Evolutionary conservation across 495 filamentous ascomycete species (phyloP).

Genomic region (Viridothelium virens): DNA sequence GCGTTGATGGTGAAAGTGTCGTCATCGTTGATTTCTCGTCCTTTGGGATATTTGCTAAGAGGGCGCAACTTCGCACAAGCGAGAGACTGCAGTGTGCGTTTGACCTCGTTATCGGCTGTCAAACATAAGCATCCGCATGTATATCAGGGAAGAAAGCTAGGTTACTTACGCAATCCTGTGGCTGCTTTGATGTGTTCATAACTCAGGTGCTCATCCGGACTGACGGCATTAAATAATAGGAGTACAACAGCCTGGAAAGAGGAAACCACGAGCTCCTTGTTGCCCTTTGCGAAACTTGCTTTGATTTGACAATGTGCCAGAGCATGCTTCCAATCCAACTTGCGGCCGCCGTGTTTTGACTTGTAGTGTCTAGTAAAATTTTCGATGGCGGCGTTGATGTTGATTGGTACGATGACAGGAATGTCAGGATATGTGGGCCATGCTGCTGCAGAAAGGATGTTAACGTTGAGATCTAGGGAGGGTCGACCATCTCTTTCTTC

Average conservation of each 20-base stretch:
- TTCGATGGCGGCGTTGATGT: slow-evolving; percentile 57
- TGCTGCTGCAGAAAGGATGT: slow-evolving; percentile 72
- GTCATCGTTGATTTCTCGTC: slow-evolving; percentile 63
- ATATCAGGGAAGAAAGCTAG: slow-evolving; percentile 17
- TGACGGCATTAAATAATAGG: slow-evolving; percentile 77
- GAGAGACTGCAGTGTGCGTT: slow-evolving; percentile 85
- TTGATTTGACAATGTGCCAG: slow-evolving; percentile 78
- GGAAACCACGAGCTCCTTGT: slow-evolving; percentile 79
- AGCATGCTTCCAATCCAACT: slow-evolving; percentile 85
- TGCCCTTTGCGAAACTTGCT: slow-evolving; percentile 65
- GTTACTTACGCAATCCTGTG: slow-evolving; percentile 57
- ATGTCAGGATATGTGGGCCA: slow-evolving; percentile 91
- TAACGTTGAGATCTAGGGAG: slow-evolving; percentile 72
- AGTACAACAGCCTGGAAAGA: slow-evolving; percentile 88
- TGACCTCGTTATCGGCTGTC: slow-evolving; percentile 63
- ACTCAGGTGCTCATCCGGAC: slow-evolving; percentile 46
- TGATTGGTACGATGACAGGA: slow-evolving; percentile 62
- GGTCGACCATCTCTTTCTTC: slow-evolving; percentile 43
- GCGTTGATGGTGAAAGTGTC: slow-evolving; percentile 79
- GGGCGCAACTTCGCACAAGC: slow-evolving; percentile 84
- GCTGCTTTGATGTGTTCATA: slow-evolving; percentile 63
- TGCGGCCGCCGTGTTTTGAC: slow-evolving; percentile 75
- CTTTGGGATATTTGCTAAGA: slow-evolving; percentile 77
- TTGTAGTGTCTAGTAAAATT: slow-evolving; percentile 77
- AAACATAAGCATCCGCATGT: slow-evolving; percentile 17